Evolutionary conservation across 2,329 filamentous ascomycete species (phyloP).

Genomic region (Calonectria honghensis): DNA sequence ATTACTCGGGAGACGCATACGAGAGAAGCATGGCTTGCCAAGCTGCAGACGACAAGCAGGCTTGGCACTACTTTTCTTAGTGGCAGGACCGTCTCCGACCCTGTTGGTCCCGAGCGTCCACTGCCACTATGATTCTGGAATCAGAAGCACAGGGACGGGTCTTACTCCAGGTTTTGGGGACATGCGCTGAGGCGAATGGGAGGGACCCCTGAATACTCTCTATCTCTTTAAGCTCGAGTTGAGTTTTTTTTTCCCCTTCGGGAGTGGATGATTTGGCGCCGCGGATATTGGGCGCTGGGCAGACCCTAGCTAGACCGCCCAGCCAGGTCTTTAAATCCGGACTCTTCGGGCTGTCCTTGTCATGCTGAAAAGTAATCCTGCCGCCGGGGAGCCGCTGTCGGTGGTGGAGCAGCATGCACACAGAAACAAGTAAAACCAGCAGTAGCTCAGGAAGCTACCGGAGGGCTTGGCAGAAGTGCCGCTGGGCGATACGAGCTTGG

Average conservation of each 20-base stretch:
- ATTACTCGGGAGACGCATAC: slow-evolving; percentile 15
- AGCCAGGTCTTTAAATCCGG: slow-evolving; percentile 26
- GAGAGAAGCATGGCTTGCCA: slow-evolving; percentile 20
- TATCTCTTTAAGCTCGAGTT: slow-evolving; percentile 16
- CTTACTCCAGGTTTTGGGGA: slow-evolving; percentile 35
- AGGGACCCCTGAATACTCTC: slow-evolving; percentile 32
- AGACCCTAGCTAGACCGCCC: slow-evolving; percentile 4
- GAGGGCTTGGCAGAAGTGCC: slow-evolving; percentile 35
- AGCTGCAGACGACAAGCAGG: slow-evolving; percentile 27
- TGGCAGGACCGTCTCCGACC: slow-evolving; percentile 16
- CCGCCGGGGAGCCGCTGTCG: slow-evolving; percentile 22
- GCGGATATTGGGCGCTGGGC: not conserved
- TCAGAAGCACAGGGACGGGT: slow-evolving; percentile 33
- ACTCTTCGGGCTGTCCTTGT: slow-evolving; percentile 33
- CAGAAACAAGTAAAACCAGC: slow-evolving; percentile 14
- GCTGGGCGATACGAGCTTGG: slow-evolving; percentile 40
- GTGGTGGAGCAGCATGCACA: slow-evolving; percentile 25
- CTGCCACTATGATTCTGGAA: slow-evolving; percentile 32
- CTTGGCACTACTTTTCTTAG: slow-evolving; percentile 26
- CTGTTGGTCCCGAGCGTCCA: slow-evolving; percentile 20
- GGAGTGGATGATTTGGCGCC: slow-evolving; percentile 6
- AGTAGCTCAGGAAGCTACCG: slow-evolving; percentile 12
- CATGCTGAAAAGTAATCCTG: slow-evolving; percentile 34
- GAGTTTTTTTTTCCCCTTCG: not conserved
- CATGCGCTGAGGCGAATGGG: slow-evolving; percentile 18